Evolutionary conservation across 768 basidiomycete species (phyloP).

Genomic region (Termitomyces sp.): DNA sequence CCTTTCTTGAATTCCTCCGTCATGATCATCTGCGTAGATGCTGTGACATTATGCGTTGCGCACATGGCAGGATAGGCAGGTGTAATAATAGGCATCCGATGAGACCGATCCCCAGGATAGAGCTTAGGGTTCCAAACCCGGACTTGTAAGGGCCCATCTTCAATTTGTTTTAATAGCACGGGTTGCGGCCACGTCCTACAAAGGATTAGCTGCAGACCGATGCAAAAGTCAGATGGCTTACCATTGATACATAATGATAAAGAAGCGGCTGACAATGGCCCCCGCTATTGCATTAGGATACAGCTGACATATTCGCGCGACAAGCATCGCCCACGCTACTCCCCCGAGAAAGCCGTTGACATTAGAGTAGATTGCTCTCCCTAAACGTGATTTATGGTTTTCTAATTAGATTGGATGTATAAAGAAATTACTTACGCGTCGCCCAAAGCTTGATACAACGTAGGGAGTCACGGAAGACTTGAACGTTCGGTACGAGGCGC

Average conservation of each 20-base stretch:
- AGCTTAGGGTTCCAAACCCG: slow-evolving; percentile 98
- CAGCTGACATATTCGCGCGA: slow-evolving; percentile 98
- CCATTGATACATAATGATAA: slow-evolving; percentile 99
- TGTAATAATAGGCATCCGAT: slow-evolving; percentile 99
- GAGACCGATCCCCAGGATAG: slow-evolving; percentile 89
- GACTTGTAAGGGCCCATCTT: slow-evolving; percentile 89
- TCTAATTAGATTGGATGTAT: neutral
- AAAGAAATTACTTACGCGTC: slow-evolving; percentile 57
- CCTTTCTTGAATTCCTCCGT: slow-evolving; percentile 95
- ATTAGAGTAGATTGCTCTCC: slow-evolving; percentile 95
- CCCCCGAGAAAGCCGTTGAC: slow-evolving; percentile 97
- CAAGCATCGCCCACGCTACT: slow-evolving; percentile 97
- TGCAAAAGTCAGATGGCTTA: slow-evolving; percentile 28
- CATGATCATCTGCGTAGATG: slow-evolving; percentile 94
- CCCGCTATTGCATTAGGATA: slow-evolving; percentile 95
- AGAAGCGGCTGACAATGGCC: slow-evolving; percentile 95
- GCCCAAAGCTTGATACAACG: slow-evolving; percentile 99
- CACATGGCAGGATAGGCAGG: slow-evolving; percentile 99
- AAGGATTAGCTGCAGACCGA: neutral
- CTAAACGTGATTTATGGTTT: slow-evolving; percentile 34
- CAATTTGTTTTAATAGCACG: slow-evolving; percentile 94
- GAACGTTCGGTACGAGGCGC: slow-evolving; percentile 89
- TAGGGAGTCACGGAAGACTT: slow-evolving; percentile 91
- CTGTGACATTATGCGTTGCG: slow-evolving; percentile 95
- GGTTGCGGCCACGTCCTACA: slow-evolving; percentile 98